Conservation (phyloP, 768 basidiomycete species). For the Agaricus bisporus region DNA sequence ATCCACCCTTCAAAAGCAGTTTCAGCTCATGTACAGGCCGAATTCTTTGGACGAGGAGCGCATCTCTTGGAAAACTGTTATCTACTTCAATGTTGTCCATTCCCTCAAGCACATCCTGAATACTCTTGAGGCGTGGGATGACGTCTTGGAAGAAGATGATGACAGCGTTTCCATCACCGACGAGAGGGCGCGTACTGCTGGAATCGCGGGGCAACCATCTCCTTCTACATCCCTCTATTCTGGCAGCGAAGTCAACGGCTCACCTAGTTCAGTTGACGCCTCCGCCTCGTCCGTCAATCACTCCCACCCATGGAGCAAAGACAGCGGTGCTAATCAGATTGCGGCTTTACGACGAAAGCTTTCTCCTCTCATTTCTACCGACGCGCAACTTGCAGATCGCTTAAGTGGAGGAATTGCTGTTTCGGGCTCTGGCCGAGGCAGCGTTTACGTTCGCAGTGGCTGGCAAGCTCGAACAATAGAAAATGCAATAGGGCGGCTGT, state of each 20-base stretch:
- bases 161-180: conserved; percentile 22
- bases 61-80: conserved; percentile 64
- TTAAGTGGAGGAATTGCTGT: conserved; percentile 70
- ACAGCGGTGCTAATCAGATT: conserved; percentile 34
- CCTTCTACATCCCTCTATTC: conserved; percentile 33
- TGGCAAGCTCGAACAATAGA: conserved; percentile 73
- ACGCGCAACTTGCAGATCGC: conserved; percentile 59
- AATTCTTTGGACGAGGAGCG: conserved; percentile 64
- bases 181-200: conserved; percentile 21
- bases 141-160: conserved; percentile 44
- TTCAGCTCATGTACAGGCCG: conserved; percentile 77
- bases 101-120: conserved; percentile 64
- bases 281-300: conserved; percentile 22
- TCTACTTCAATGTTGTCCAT: conserved; percentile 72
- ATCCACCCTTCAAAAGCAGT: conserved; percentile 73
- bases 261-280: conserved; percentile 22
- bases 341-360: conserved; percentile 54
- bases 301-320: conserved; percentile 19
- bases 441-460: conserved; percentile 71
- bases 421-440: conserved; percentile 70
- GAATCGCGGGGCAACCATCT: conserved; percentile 33
- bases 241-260: conserved; percentile 15
- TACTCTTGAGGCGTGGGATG: conserved; percentile 58
- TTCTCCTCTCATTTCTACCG: conserved; percentile 52
- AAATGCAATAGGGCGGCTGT: conserved; percentile 37